Conservation (phyloP, 495 filamentous ascomycete genomes). For the Xylaria longipes region DNA sequence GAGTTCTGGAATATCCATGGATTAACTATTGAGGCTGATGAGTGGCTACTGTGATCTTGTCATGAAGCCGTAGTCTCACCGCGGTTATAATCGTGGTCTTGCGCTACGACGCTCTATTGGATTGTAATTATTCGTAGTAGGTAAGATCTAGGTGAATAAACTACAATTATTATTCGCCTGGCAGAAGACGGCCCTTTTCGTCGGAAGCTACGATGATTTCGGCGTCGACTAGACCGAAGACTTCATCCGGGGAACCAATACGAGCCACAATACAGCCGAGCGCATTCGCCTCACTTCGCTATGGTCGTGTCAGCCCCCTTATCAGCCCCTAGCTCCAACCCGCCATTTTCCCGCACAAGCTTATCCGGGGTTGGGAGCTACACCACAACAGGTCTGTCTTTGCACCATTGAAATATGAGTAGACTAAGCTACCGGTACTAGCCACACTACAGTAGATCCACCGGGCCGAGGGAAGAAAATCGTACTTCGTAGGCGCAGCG, state of each 20-base stretch:
- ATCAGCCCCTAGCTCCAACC: neutral
- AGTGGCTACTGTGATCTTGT: constrained; percentile 3
- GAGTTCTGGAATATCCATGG: constrained; percentile 18
- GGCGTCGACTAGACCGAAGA: neutral
- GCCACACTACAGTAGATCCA: neutral
- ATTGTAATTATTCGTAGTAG: neutral
- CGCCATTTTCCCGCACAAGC: neutral
- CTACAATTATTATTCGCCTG: neutral
- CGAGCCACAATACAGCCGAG: constrained; percentile 18
- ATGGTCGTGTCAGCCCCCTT: constrained; percentile 6
- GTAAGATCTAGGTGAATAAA: neutral
- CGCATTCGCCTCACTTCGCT: constrained; percentile 13
- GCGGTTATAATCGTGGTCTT: neutral
- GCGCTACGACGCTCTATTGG: neutral
- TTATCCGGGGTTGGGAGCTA: neutral
- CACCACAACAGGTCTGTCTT: neutral
- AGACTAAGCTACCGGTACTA: neutral
- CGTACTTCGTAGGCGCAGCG: neutral
- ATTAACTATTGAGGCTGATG: constrained; percentile 1
- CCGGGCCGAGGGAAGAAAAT: constrained; percentile 12
- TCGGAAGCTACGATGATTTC: constrained; percentile 8
- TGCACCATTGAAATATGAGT: neutral
- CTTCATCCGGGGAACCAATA: constrained; percentile 10
- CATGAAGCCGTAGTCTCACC: constrained; percentile 10
- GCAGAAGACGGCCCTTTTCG: constrained; percentile 11